Evolutionary conservation across 129 eudicot species (phyloP).

Genomic region (Centrapalus pauciflorus): DNA sequence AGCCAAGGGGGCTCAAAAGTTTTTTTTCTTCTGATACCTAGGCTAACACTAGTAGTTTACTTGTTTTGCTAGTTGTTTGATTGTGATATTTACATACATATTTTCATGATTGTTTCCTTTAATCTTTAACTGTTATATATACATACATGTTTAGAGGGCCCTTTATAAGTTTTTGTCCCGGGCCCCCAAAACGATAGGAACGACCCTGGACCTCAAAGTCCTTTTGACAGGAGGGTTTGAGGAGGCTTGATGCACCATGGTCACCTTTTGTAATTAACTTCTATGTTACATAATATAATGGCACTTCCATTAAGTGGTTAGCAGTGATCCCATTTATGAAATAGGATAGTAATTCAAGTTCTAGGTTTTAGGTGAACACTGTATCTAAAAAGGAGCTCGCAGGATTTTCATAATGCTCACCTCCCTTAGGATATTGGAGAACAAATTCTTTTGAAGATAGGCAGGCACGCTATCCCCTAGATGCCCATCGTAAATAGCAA

Average conservation of each 20-base stretch:
- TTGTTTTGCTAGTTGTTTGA: too few species aligned
- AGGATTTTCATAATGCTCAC: constrained; percentile 26
- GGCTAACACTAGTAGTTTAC: too few species aligned
- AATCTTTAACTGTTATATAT: too few species aligned
- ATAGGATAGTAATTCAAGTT: not conserved
- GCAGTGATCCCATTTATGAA: not conserved
- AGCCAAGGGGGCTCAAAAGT: too few species aligned
- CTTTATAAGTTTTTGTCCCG: too few species aligned
- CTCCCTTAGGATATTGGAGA: constrained; percentile 73
- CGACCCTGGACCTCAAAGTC: too few species aligned
- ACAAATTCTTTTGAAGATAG: constrained; percentile 72
- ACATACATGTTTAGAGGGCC: too few species aligned
- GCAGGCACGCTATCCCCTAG: constrained; percentile 74
- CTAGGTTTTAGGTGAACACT: not conserved
- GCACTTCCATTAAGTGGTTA: not conserved
- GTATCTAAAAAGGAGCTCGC: constrained; percentile 3
- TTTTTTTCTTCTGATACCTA: too few species aligned
- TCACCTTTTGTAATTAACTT: not conserved
- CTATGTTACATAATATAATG: not conserved
- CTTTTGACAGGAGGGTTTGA: not conserved
- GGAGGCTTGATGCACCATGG: not conserved
- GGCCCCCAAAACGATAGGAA: too few species aligned
- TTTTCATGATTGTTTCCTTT: too few species aligned
- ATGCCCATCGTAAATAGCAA: constrained; percentile 88
- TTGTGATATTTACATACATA: too few species aligned